Percentiles rank a stretch among this genome's conserved stretches.
Conservation (phyloP, 2,329 filamentous ascomycete genomes). For the Helminthosporium solani region DNA sequence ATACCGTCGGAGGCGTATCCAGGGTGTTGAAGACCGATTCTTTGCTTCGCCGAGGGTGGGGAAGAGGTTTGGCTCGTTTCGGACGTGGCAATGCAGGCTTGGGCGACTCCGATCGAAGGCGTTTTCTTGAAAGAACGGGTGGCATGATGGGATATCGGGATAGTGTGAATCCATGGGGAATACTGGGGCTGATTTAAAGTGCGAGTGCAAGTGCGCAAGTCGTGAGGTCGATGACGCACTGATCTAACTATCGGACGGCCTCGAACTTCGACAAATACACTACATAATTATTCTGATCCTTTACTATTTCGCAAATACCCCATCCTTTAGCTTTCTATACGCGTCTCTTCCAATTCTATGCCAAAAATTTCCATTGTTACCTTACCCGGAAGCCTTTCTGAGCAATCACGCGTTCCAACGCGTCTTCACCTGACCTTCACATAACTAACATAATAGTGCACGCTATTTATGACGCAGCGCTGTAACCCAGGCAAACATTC, state of each 20-base stretch:
- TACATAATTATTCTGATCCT: too few species aligned
- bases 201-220: neutral
- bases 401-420: neutral
- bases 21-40: conserved; percentile 48
- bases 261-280: conserved; percentile 4
- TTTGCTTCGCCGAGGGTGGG: conserved; percentile 29
- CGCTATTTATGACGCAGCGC: too few species aligned
- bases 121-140: conserved; percentile 67
- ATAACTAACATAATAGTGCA: too few species aligned
- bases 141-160: conserved; percentile 55
- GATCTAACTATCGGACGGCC: conserved; percentile 3
- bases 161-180: neutral
- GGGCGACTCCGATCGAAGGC: conserved; percentile 54
- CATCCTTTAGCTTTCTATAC: neutral
- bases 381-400: neutral
- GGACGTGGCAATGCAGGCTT: conserved; percentile 38
- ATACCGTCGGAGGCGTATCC: conserved; percentile 43
- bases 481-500: too few species aligned
- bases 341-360: neutral
- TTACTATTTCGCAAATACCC: too few species aligned
- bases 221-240: conserved; percentile 1
- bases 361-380: neutral
- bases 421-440: conserved; percentile 1
- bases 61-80: conserved; percentile 24
- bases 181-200: too few species aligned